Base-by-base conservation (phyloP, 306 rosid species). In the Urtica urens region DNA sequence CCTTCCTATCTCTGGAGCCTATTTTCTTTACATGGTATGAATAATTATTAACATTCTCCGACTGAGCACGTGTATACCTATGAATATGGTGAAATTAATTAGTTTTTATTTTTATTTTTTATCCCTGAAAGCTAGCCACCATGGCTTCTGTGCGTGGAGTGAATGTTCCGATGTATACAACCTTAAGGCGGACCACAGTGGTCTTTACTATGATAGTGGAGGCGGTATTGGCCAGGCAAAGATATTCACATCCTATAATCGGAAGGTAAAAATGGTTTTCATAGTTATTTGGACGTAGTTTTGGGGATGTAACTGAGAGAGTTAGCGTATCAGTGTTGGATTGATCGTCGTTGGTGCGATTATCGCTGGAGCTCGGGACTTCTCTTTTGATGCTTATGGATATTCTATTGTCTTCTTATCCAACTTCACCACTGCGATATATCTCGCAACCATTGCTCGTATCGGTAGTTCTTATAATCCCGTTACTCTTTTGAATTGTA, bases 61-160 rank as follows among this genome's bases (percentile, higher is more conserved):
- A 19, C 24, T 34, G 46, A 46, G 44, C 19, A 28, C 34, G 49
- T 44, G 33, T 60, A 14, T 15, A 15, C 6, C 14, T 20, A 22
- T 23, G 38, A 63, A 52, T 62, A 14, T 3, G 0, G 4, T 4
- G 40, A 14, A 35, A 13, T 35, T 35, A 10, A 3, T 35, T 35
- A 10, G 2, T 35, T 35, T 35, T 9, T 1, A 3, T 4, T 35
- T 35, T 14, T 7, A 1, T 9, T 35, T 35, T 35, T 35, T 84
- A 51, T 70, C 63, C 73, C 75, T 72, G 76, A 81, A 75, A 88
- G 95, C 65, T 88, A 84, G 84, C 72, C 63, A 70, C 90, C 57
- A 81, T 88, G 97, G 97, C 81, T 80, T 77, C 97, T 60, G 93
- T 84, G 47, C 93, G 95, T 30, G 95, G 97, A 61, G 95, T 88